Base-by-base conservation (phyloP, 495 filamentous ascomycete genomes). In the Penicillium macrosclerotiorum region DNA sequence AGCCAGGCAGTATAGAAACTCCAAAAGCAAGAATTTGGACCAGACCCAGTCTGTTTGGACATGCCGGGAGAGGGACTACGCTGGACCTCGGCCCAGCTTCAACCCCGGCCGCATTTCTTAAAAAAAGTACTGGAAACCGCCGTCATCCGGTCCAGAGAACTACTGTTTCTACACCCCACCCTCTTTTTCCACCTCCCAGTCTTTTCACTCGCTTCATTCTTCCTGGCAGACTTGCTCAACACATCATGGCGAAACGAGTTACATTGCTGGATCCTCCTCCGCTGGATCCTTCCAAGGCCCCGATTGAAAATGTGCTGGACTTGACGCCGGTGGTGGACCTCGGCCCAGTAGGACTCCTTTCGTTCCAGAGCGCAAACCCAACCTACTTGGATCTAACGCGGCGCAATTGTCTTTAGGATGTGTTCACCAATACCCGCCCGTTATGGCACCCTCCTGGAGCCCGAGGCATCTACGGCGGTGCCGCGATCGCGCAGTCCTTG, bases 391-490 rank as follows among this genome's bases (percentile, higher is more conserved):
- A 53, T 27, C 17, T 34, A 19, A 43, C 13, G 2, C n/a, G n/a
- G 8, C 14, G 31, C 31, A 39, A 25, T 5, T 26, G 9, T 18
- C 2, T 22, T 26, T 53, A 89, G 84, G 85, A 91, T 58, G 80
- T 96, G 45, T 98, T 90, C 74, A 96, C 93, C 23, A 98, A 98
- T 59, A 87, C 89, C 6, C 82, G 89, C 22, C 84, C 87, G 18
- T 76, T 91, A 43, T 96, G 90, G 89, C 89, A 94, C 47, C 92
- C 93, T 0, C 81, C 85, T 0, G 90, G 90, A 11, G 93, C 92
- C 12, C 83, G 93, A 20, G 92, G 93, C 33, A 86, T 98, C 57
- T 98, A 89, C 62, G 93, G 93, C 57, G 93, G 93, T 49, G 81
- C 85, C 30, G 90, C 90, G 1, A 96, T 98, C 47, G 90, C 93